phyloP scores from a whole-genome alignment of 1,284 basidiomycete genomes.

The Cryptococcus sp. region DNA sequence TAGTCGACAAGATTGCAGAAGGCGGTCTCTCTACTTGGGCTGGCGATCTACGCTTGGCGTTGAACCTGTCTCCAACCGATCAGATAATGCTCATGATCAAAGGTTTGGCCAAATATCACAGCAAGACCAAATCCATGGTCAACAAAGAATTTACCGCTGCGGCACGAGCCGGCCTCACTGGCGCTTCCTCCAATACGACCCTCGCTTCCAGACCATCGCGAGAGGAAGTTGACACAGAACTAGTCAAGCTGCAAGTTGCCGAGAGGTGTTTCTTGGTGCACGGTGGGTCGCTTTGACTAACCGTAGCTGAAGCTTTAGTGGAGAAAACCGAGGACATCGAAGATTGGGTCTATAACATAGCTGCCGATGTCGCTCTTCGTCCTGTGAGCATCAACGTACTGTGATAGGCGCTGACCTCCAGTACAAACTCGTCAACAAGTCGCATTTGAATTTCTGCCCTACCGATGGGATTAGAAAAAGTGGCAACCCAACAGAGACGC shows the following conservation, averaged over 20 bases:
- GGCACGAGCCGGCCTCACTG: slow-evolving; percentile 36
- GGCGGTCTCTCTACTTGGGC: slow-evolving; percentile 37
- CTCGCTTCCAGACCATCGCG: slow-evolving; percentile 26
- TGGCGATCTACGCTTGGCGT: slow-evolving; percentile 29
- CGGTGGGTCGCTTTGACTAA: slow-evolving; percentile 28
- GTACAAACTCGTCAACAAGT: slow-evolving; percentile 50
- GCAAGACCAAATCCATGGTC: slow-evolving; percentile 34
- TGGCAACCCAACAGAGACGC: slow-evolving; percentile 26
- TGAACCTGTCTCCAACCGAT: slow-evolving; percentile 25
- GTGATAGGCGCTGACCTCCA: slow-evolving; percentile 16
- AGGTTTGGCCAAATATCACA: slow-evolving; percentile 47
- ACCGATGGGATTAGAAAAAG: slow-evolving; percentile 37
- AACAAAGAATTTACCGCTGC: slow-evolving; percentile 41
- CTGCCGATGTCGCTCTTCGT: slow-evolving; percentile 50
- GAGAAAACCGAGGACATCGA: slow-evolving; percentile 52
- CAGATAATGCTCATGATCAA: slow-evolving; percentile 50
- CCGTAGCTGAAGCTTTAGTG: slow-evolving; percentile 28
- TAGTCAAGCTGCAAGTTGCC: slow-evolving; percentile 46
- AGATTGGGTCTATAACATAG: slow-evolving; percentile 51
- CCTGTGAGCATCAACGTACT: slow-evolving; percentile 32
- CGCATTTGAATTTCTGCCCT: slow-evolving; percentile 50
- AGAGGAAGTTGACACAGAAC: slow-evolving; percentile 42
- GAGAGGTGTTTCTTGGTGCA: slow-evolving; percentile 44
- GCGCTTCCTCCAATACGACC: background rate
- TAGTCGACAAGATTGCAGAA: slow-evolving; percentile 42